Conservation (phyloP, 1,284 basidiomycete genomes). For the Leccinum griseonigrum region DNA sequence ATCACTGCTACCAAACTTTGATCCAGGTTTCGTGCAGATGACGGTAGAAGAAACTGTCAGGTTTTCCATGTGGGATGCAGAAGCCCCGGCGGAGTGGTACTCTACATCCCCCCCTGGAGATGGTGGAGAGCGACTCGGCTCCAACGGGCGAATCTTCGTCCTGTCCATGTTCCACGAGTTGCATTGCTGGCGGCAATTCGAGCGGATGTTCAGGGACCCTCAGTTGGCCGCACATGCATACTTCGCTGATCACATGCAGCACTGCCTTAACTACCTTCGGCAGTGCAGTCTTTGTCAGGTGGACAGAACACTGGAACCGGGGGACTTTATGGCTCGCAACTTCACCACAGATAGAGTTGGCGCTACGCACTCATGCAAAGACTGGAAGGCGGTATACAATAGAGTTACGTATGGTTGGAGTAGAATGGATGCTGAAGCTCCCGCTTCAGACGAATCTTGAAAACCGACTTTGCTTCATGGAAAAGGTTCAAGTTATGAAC, state of each 20-base stretch:
- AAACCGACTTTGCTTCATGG: too few relatives aligned
- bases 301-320: conserved; percentile 4
- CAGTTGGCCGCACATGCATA: not conserved
- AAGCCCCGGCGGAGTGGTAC: not conserved
- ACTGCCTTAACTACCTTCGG: conserved; percentile 8
- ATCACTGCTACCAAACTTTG: not conserved
- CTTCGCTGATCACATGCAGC: not conserved
- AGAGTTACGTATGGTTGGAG: conserved; percentile 6
- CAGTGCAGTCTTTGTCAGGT: conserved; percentile 4
- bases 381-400: conserved; percentile 4
- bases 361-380: not conserved
- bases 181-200: conserved; percentile 1
- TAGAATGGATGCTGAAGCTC: not conserved
- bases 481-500: too few relatives aligned
- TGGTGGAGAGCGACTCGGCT: not conserved
- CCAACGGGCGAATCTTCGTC: not conserved
- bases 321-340: conserved; percentile 3
- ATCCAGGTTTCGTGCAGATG: not conserved
- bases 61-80: not conserved
- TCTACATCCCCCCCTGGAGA: not conserved
- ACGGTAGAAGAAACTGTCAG: not conserved
- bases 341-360: not conserved
- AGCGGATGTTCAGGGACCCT: not conserved
- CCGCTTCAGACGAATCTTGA: not conserved
- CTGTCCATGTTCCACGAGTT: not conserved